Conservation (phyloP, 2,329 filamentous ascomycete species). For the Calonectria hawksworthii region DNA sequence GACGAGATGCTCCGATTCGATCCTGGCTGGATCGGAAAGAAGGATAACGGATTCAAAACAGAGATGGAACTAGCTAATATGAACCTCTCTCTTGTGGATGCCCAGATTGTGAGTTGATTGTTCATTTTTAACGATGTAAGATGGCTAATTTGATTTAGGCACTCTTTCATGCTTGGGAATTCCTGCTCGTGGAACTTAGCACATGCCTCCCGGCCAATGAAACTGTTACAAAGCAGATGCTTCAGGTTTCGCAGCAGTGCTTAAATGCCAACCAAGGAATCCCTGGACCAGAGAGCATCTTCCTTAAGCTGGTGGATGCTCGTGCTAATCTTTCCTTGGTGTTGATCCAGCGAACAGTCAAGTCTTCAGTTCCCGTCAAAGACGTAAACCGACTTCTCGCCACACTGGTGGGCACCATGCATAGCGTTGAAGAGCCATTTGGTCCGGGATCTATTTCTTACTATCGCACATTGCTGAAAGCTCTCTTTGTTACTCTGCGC, state of each 20-base stretch:
- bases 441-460: slow-evolving; percentile 71
- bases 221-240: slow-evolving; percentile 76
- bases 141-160: slow-evolving; percentile 62
- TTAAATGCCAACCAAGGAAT: slow-evolving; percentile 81
- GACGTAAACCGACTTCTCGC: slow-evolving; percentile 67
- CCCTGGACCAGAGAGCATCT: slow-evolving; percentile 84
- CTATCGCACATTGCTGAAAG: slow-evolving; percentile 86
- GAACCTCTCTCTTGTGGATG: slow-evolving; percentile 92
- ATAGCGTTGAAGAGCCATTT: slow-evolving; percentile 68
- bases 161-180: slow-evolving; percentile 91
- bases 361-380: slow-evolving; percentile 63
- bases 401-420: slow-evolving; percentile 66
- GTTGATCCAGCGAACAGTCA: slow-evolving; percentile 83
- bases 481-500: slow-evolving; percentile 86
- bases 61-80: slow-evolving; percentile 91
- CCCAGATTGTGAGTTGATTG: slow-evolving; percentile 78
- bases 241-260: slow-evolving; percentile 82
- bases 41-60: slow-evolving; percentile 79
- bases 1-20: slow-evolving; percentile 83
- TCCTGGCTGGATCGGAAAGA: slow-evolving; percentile 79
- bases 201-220: slow-evolving; percentile 68
- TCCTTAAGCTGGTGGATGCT: slow-evolving; percentile 80
- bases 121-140: slow-evolving; percentile 42
- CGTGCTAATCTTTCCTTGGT: slow-evolving; percentile 87
- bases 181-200: slow-evolving; percentile 86